Conservation (phyloP, 495 filamentous ascomycete genomes). For the Pseudevernia furfuracea region DNA sequence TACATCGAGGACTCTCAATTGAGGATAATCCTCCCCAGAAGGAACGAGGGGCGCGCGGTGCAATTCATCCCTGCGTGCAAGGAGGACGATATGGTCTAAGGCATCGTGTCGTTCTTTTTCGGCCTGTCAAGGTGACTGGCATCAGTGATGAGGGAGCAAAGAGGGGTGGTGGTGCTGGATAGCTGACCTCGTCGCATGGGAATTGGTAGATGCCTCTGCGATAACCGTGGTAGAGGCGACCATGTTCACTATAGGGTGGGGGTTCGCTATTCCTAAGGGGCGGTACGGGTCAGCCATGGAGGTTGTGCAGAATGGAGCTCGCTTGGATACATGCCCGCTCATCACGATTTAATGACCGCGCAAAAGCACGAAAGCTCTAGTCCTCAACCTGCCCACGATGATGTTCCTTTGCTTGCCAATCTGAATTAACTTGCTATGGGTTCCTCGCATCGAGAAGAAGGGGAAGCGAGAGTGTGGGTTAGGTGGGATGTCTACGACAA, state of each 20-base stretch:
- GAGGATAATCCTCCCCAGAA: conserved; percentile 33
- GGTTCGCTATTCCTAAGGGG: background rate
- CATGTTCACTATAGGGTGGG: conserved; percentile 36
- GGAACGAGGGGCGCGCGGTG: conserved; percentile 48
- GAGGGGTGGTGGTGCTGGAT: background rate
- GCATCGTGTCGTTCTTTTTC: conserved; percentile 74
- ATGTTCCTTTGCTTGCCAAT: conserved; percentile 7
- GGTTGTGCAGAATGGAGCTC: background rate
- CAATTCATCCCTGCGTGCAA: conserved; percentile 54
- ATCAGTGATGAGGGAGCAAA: background rate
- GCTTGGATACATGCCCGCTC: conserved; percentile 2
- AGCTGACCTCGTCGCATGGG: conserved; percentile 41
- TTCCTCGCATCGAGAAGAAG: conserved; percentile 8
- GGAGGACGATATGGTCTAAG: conserved; percentile 63
- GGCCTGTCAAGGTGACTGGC: conserved; percentile 30
- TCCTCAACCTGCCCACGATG: conserved; percentile 4
- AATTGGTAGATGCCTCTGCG: conserved; percentile 44
- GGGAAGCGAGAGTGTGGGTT: background rate
- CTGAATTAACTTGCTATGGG: conserved; percentile 3
- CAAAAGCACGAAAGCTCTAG: conserved; percentile 4
- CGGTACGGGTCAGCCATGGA: background rate
- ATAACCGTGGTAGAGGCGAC: conserved; percentile 42
- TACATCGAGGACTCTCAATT: conserved; percentile 62
- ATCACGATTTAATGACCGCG: conserved; percentile 2
- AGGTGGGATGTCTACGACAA: conserved; percentile 7